phyloP scores from a whole-genome alignment of 768 basidiomycete species.

The Bullera alba region DNA sequence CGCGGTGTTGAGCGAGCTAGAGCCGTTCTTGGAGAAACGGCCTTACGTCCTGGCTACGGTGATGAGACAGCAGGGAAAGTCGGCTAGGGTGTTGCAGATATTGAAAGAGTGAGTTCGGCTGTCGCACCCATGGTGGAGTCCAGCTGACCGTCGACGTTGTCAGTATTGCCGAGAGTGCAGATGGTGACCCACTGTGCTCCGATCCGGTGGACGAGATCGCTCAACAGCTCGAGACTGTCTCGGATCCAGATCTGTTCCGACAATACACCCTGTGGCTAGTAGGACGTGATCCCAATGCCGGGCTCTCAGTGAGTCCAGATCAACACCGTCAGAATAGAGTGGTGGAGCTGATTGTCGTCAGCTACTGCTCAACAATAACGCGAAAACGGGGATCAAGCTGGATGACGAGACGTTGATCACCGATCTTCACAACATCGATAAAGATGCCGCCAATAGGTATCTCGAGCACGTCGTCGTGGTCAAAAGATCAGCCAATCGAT shows the following conservation, averaged over 20 bases:
- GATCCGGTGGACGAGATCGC: conserved; percentile 63
- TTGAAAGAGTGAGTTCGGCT: conserved; percentile 58
- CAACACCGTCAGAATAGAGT: conserved; percentile 1
- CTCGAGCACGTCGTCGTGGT: conserved; percentile 74
- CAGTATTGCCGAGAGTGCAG: conserved; percentile 61
- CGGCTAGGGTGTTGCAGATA: conserved; percentile 59
- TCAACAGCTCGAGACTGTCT: conserved; percentile 54
- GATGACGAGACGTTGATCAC: conserved; percentile 59
- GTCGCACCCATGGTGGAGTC: neutral
- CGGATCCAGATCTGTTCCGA: conserved; percentile 59
- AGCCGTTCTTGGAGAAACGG: conserved; percentile 55
- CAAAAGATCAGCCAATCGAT: conserved; percentile 58
- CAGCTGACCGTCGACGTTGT: conserved; percentile 2
- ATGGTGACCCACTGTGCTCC: conserved; percentile 54
- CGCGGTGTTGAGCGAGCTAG: conserved; percentile 59
- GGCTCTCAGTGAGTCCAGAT: conserved; percentile 56
- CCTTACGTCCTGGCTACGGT: conserved; percentile 60
- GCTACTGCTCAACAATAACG: conserved; percentile 58
- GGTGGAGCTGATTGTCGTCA: conserved; percentile 40
- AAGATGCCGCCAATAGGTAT: conserved; percentile 61
- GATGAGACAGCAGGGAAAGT: conserved; percentile 56
- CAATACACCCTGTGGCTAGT: conserved; percentile 78
- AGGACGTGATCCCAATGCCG: conserved; percentile 60
- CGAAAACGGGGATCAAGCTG: conserved; percentile 56
- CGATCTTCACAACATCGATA: conserved; percentile 56